Evolutionary conservation across 441 rosid species (phyloP), one percentile per base, ranked within the genome.

Genomic region (Sinapis alba): DNA sequence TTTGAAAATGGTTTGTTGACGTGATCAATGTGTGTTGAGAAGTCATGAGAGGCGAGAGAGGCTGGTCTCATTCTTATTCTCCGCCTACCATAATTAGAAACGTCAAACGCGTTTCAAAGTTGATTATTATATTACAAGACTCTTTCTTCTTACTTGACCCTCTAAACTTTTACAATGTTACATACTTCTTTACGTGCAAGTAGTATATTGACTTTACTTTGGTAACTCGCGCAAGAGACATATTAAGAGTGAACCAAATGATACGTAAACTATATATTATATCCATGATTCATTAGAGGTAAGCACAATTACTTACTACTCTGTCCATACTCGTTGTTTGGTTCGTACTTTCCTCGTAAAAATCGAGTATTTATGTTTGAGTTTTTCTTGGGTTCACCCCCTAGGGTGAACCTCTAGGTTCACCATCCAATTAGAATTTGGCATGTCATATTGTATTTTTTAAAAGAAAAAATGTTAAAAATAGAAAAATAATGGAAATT

Each of bases 31-130:
- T 15, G 15, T 19, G 58, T 50, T 45, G 59, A 65, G 1, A 60
- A 68, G 78, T 74, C 73, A 67, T 23, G 41, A 47, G 54, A 24
- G 34, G 62, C 62, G 68, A 15, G 13, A 41, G 7, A 24, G 72
- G 67, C 23, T 8, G 23, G 64, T 76, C 60, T 54, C n/a, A 0
- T 62, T 26, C 56, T 36, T 54, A 26, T 61, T 68, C 69, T 62
- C 45, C 2, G 65, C 24, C 47, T 36, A 12, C 47, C 73, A 28
- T 13, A 20, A 6, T 21, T 32, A 15, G 45, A 54, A 68, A 28
- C 36, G 11, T 13, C 56, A 61, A 47, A 34, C 62, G 54, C 51
- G 28, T 74, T 67, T 50, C 73, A 67, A 57, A n/a, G 43, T 26
- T 26, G 16, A 38, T 58, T 43, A n/a, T 57, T 56, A 38, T 41